phyloP scores from a whole-genome alignment of 345 rosid genomes.

The Chamaenerion angustifolium region DNA sequence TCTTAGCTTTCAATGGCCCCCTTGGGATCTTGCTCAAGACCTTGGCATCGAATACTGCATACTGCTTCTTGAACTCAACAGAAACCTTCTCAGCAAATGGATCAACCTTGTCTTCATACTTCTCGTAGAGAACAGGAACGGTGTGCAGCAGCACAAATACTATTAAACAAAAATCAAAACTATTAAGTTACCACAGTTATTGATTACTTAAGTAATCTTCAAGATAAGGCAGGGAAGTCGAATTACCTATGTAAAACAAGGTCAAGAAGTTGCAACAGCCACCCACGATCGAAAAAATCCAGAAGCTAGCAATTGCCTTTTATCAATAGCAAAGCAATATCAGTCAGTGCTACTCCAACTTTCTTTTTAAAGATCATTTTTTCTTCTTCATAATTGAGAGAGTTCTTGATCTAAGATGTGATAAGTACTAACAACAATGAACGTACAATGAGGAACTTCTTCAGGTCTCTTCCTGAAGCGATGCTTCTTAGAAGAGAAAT shows the following conservation, averaged over 20 bases:
- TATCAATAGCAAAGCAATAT: constrained; percentile 5
- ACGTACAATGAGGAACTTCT: constrained; percentile 70
- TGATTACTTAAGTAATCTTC: too few relatives aligned
- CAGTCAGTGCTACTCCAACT: not conserved
- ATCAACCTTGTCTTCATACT: constrained; percentile 73
- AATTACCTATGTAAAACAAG: constrained; percentile 68
- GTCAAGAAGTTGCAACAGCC: constrained; percentile 74
- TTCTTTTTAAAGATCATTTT: too few relatives aligned
- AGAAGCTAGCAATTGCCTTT: constrained; percentile 60
- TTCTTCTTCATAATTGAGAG: not conserved
- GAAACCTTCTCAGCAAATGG: constrained; percentile 60
- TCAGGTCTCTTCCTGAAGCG: constrained; percentile 85
- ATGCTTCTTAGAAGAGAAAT: constrained; percentile 46
- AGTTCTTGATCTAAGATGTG: too few relatives aligned
- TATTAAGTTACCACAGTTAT: not conserved
- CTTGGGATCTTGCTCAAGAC: constrained; percentile 79
- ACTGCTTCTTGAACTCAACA: constrained; percentile 67
- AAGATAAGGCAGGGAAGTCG: not conserved
- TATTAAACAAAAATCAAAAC: constrained; percentile 14
- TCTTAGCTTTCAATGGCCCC: constrained; percentile 64
- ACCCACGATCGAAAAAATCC: constrained; percentile 67
- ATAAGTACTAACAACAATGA: not conserved
- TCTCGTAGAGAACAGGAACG: constrained; percentile 80
- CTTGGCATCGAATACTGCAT: constrained; percentile 58
- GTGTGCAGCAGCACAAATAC: constrained; percentile 64